phyloP scores from a whole-genome alignment of 2,329 filamentous ascomycete genomes.

The Bipolaris victoriae region DNA sequence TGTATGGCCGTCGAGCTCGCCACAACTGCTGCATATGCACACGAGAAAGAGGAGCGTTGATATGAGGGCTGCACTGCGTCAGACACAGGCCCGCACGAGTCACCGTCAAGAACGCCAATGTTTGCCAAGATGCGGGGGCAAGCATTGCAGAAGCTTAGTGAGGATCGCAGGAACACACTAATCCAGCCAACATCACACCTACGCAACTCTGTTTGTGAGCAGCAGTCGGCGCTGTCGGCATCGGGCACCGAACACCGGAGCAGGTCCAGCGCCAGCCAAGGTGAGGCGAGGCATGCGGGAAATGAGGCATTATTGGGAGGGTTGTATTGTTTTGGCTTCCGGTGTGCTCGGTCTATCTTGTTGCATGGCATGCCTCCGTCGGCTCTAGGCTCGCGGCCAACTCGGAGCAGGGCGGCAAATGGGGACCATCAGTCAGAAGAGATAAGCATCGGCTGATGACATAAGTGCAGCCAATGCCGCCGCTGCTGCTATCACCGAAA shows the following conservation, averaged over 20 bases:
- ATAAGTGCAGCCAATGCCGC: conserved; percentile 12
- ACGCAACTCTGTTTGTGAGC: conserved; percentile 8
- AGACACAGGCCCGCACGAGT: neutral
- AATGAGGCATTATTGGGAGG: conserved; percentile 25
- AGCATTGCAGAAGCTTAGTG: conserved; percentile 27
- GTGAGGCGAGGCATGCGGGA: conserved; percentile 3
- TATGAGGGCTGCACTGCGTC: neutral
- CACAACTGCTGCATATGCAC: neutral
- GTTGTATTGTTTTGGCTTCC: conserved; percentile 14
- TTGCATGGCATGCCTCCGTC: conserved; percentile 5
- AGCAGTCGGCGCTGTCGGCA: conserved; percentile 16
- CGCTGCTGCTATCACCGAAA: conserved; percentile 7
- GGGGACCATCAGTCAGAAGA: conserved; percentile 13
- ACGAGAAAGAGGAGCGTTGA: neutral
- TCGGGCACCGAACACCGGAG: conserved; percentile 16
- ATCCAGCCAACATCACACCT: conserved; percentile 19
- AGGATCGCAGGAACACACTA: conserved; percentile 17
- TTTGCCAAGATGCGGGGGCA: conserved; percentile 20
- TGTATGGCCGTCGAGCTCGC: neutral
- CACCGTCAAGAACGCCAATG: neutral
- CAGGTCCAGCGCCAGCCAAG: conserved; percentile 5
- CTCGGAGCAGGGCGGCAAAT: conserved; percentile 3
- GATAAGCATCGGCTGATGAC: conserved; percentile 32
- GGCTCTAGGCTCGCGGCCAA: conserved; percentile 13
- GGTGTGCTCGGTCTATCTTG: conserved; percentile 7